Base-by-base conservation (phyloP, 1,284 basidiomycete species). In the Puccinia hordei region DNA sequence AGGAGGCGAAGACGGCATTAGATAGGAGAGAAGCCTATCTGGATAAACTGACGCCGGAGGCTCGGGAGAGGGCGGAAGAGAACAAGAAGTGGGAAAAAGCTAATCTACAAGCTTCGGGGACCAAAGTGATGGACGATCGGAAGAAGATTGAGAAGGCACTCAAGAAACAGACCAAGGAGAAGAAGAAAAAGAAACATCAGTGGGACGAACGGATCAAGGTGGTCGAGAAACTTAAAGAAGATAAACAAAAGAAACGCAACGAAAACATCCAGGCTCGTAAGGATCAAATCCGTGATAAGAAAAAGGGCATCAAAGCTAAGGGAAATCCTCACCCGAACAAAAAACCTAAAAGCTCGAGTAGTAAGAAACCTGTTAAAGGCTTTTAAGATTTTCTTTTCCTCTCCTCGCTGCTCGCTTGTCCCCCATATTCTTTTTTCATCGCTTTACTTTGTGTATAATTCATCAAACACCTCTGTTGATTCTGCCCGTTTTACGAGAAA, bases 51-150 rank as follows among this genome's bases (percentile, higher is more conserved):
- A 79, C 46, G 12, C 76, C 76, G 19, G 76, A 79, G 57, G 76
- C 76, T 22, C 30, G 76, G n/a, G 76, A 79, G 51, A 51, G 68
- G 17, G 76, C 76, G 2, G 76, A 79, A 24, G 76, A 72, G 55
- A 79, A 27, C 19, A 79, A 79, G 55, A 79, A 79, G 55, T 79
- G 76, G 76, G 76, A 79, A 57, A 79, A 79, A 33, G 76, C 76
- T 33, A 55, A 35, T 9, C 51, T 79, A 13, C 66, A 79, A 61
- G 76, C 76, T 2, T 72, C 65, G 41, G 76, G 76, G 10, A 59
- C 57, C 2, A 79, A 79, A 59, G 68, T 79, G n/a, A 79, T 79
- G 76, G 76, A 79, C 55, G 76, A 79, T 55, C 49, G 53, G 0
- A 79, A 72, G 27, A 79, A 79, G 55, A 49, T 79, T 38, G 68